Evolutionary conservation across 1,139 yeast genomes (phyloP), one percentile per base, ranked within the genome.

Genomic region (Suhomyces kunorum): DNA sequence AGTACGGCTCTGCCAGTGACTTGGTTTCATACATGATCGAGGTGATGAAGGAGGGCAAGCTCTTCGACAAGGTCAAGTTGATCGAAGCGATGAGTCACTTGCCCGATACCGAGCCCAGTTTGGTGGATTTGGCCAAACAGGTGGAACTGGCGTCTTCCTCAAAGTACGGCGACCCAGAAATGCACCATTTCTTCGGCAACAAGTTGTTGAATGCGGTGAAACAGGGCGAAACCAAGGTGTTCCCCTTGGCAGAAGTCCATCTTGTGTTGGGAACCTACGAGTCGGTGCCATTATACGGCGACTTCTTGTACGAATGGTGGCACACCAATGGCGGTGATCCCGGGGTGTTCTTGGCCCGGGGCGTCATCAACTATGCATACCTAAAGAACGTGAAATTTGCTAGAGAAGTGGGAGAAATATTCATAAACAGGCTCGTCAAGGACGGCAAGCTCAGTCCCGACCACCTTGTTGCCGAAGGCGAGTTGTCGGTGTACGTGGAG

Each of bases 1-100:
- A 87, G 61, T 83, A 75, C 43, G 94, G 92, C 19, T 83, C 90
- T 23, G 87, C 90, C 4, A 75, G 87, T 23, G 98, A 92, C 59
- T 68, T 92, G 52, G 74, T 83, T n/a, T 61, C 74, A 28, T 88
- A 87, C 58, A 61, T 89, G 57, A 55, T 89, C n/a, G 87, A 83
- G 44, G 78, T 86, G 0, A 83, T 81, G 53, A 76, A 69, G 20
- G 73, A 74, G 35, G 78, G 82, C 7, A 69, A 66, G 6, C 56
- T 71, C 2, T 54, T 63, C 11, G 65, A 58, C 40, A 71, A 58
- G 61, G 71, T 41, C 61, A 71, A 51, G 57, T 68, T 63, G 50
- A 51, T 59, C 17, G 74, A 74, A 48, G 57, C 79, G 37, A 56
- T 78, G 36, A 59, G 61, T 38, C 66, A 66, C 38, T 70, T 83